Conservation (phyloP, 805 yeast genomes). For the Kregervanrija pseudodelftensis region DNA sequence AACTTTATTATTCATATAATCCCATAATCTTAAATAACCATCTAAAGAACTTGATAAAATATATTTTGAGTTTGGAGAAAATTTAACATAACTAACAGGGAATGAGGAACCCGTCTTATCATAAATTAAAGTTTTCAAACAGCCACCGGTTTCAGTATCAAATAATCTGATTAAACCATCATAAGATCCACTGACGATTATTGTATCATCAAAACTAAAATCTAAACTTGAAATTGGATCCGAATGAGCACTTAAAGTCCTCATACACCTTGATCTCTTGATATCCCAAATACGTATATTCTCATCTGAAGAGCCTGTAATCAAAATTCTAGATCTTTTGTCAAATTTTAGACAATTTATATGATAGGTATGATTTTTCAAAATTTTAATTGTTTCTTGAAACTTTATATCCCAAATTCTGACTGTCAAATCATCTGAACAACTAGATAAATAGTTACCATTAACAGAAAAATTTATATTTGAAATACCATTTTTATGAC, state of each 20-base stretch:
- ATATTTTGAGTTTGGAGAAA: conserved; percentile 76
- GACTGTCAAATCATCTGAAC: conserved; percentile 78
- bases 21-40: conserved; percentile 78
- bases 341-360: conserved; percentile 68
- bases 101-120: conserved; percentile 66
- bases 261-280: conserved; percentile 56
- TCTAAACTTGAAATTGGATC: conserved; percentile 80
- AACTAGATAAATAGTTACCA: conserved; percentile 66
- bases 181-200: conserved; percentile 78
- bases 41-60: conserved; percentile 74
- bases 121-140: conserved; percentile 81
- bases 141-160: conserved; percentile 84
- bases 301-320: conserved; percentile 85
- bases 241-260: conserved; percentile 85
- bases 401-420: conserved; percentile 59
- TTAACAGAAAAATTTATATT: conserved; percentile 76
- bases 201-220: conserved; percentile 70
- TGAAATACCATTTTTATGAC: conserved; percentile 68
- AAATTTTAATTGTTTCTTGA: conserved; percentile 41
- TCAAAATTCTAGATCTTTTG: conserved; percentile 66
- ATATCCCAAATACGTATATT: conserved; percentile 89
- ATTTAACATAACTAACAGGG: conserved; percentile 68
- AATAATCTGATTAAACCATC: conserved; percentile 89
- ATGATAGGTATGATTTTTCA: conserved; percentile 80
- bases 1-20: conserved; percentile 71